Base-by-base conservation (phyloP, 208 protist species). In the Wallacemonas sp. region DNA sequence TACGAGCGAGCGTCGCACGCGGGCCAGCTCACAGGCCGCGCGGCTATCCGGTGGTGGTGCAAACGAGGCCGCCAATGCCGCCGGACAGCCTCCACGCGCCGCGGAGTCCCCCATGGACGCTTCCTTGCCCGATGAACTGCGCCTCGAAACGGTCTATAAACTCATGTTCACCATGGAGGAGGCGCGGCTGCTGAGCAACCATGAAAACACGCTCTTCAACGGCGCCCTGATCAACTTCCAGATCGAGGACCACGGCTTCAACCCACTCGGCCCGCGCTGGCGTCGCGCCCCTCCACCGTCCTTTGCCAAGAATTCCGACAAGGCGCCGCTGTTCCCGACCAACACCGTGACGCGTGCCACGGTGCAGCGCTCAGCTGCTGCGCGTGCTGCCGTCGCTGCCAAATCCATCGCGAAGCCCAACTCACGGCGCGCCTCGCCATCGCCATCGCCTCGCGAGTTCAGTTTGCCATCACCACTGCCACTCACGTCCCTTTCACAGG, bases 141-240 rank as follows among this genome's bases (percentile, higher is more conserved):
- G 29, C 2, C 52, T 58, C 52, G 32, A 58, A 4, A 21, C 32
- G 4, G 32, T 58, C 4, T 39, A 58, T 11, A 29, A 33, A 9
- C 52, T 58, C 52, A 58, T 75, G 60, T 52, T 70, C 36, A 30
- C 33, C 26, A 30, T 75, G 55, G 62, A 75, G 54, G 43, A 70
- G 30, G 34, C 26, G 23, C 70, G 70, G 16, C 62, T 60, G 34
- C 36, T 34, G 12, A 46, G 54, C 38, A 75, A 75, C 62, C 27
- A 29, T 48, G 41, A 19, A 5, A 75, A 75, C 54, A 24, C 17
- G 34, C 70, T 75, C 32, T 65, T 75, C 62, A 75, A 55, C 17
- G 70, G 70, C 43, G 23, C n/a, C 12, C 38, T 75, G 29, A 39
- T 24, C 16, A 39, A 27, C 64, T 43, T 33, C 26, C 26, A 55